Base-by-base conservation (phyloP, 1,139 yeast species). In the Suhomyces yuchorum region DNA sequence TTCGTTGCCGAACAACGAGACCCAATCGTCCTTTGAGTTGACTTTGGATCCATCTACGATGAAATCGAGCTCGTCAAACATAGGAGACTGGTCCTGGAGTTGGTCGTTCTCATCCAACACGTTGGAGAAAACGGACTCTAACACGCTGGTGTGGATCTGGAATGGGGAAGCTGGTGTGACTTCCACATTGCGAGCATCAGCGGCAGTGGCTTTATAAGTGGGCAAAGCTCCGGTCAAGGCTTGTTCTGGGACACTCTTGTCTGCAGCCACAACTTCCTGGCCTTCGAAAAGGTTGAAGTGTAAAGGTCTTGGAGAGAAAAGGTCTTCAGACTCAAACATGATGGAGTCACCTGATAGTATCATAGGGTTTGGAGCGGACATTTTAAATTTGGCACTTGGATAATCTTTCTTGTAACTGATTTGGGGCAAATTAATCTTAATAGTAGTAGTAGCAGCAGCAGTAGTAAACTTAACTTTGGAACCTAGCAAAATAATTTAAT, bases 91-190 rank as follows among this genome's bases (percentile, higher is more conserved):
- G 49, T 76, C 76, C 43, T 72, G 75, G 19, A 71, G 56, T 39
- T 59, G 63, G 49, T 65, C 71, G 45, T 62, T 56, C 46, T 66
- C 75, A 53, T 73, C 78, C 53, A 77, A 67, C 40, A 77, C 71
- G 53, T 75, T 70, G 59, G 77, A 72, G 61, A 85, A 84, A 43
- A 84, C 82, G 12, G 87, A 81, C 52, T 83, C 86, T 51, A 84
- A 73, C 41, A 82, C 80, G 46, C 81, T 77, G 34, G 85, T 71
- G 61, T 82, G 85, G 58, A 83, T 70, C 55, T 78, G 76, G 56
- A 78, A 67, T 20, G 84, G 81, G 43, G 81, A 64, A 41, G 63
- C 56, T 39, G 44, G 48, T 8, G 46, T 42, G 17, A 15, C 45
- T 12, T 44, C 48, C 14, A 39, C 55, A 40, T 47, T 49, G 40